These are phyloP conservation scores for Pestalotiopsis fici DNA, from an alignment of 2,329 filamentous ascomycete genomes.

Conservation along the genomic window DNA sequence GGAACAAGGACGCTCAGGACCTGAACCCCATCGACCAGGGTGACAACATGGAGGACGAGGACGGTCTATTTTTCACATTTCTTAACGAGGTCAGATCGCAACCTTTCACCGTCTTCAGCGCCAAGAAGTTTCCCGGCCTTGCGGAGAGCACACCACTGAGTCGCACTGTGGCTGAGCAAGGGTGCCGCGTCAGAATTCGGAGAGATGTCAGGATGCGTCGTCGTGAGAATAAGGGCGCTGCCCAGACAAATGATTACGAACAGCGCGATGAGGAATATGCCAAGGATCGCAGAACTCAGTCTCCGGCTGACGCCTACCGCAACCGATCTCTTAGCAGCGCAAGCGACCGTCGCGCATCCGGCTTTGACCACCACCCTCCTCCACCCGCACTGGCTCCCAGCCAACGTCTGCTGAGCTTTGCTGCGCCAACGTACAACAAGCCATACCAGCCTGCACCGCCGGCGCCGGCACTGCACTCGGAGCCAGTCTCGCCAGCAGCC, in stretches of 20 bases:
- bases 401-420: neutral
- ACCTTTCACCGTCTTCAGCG: slow-evolving; percentile 88
- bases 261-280: slow-evolving; percentile 64
- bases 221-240: slow-evolving; percentile 68
- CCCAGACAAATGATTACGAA: slow-evolving; percentile 42
- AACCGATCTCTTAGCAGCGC: slow-evolving; percentile 31
- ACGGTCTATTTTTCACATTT: slow-evolving; percentile 69
- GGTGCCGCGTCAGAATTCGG: slow-evolving; percentile 92
- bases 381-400: slow-evolving; percentile 23
- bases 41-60: slow-evolving; percentile 32
- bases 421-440: slow-evolving; percentile 4
- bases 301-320: slow-evolving; percentile 29
- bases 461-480: slow-evolving; percentile 6
- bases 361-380: slow-evolving; percentile 19
- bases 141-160: slow-evolving; percentile 87
- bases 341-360: slow-evolving; percentile 30
- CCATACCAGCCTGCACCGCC: slow-evolving; percentile 8
- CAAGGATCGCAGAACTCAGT: slow-evolving; percentile 27
- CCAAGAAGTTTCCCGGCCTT: slow-evolving; percentile 97
- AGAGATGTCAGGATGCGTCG: slow-evolving; percentile 92
- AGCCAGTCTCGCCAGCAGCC: slow-evolving; percentile 9
- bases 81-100: slow-evolving; percentile 87
- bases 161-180: slow-evolving; percentile 91
- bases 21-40: slow-evolving; percentile 59
- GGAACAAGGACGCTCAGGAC: slow-evolving; percentile 84